Base-by-base conservation (phyloP, 352 stramenopile species). In the Globisporangium cystogenes region DNA sequence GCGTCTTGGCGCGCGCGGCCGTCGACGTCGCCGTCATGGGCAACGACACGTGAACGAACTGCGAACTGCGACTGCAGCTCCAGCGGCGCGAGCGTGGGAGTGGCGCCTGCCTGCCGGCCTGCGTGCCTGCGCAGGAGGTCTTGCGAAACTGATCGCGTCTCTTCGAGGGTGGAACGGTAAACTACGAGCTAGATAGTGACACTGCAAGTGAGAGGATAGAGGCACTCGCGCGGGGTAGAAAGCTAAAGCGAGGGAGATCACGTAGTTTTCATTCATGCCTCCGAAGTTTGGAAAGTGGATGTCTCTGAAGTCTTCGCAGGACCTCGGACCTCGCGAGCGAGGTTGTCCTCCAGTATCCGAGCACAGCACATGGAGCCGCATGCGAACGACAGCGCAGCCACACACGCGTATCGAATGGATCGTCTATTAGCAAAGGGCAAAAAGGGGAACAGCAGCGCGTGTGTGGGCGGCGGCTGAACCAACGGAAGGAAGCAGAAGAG, bases 1-100 rank as follows among this genome's bases (percentile, higher is more conserved):
- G 83, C 52, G 65, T 53, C 63, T 76, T 87, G 42, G 66, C 55
- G 47, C 85, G 85, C 54, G 50, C 53, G 43, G 68, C 57, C 48
- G 84, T 82, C 56, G 53, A 49, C 39, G 61, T 72, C 42, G 55
- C 60, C 53, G 64, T 83, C 74, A 86, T 83, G 63, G 11, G n/a
- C 40, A 1, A 18, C n/a, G n/a, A n/a, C n/a, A n/a, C n/a, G n/a
- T n/a, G n/a, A n/a, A n/a, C n/a, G n/a, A n/a, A n/a, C n/a, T n/a
- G n/a, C n/a, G n/a, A n/a, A n/a, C n/a, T n/a, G n/a, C n/a, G n/a
- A 3, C 14, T 39, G 33, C 33, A 3, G 33, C 4, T 39, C 33
- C 4, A 12, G 33, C 33, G 33, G 33, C 33, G 33, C 33, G 33
- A 39, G 5, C 33, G 31, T 14, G 31, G 8, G 14, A 12, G 33